These are phyloP conservation scores for Durotheca rogersii DNA, from an alignment of 495 filamentous ascomycete species.

Conservation along the genomic window DNA sequence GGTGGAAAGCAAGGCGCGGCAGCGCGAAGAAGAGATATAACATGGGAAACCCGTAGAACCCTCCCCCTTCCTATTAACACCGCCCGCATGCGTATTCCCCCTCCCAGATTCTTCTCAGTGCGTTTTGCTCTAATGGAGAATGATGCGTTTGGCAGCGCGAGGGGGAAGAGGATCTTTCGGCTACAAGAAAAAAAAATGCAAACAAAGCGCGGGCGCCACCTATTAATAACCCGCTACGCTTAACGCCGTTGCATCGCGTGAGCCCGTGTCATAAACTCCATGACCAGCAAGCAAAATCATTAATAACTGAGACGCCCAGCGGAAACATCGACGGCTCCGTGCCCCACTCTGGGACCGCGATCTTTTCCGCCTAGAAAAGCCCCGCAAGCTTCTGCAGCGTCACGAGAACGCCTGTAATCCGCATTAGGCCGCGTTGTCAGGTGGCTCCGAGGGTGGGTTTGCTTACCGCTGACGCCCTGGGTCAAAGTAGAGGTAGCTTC, in stretches of 20 bases:
- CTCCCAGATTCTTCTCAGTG: slow-evolving; percentile 11
- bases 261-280: slow-evolving; percentile 14
- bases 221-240: slow-evolving; percentile 12
- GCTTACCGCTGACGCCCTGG: slow-evolving; percentile 83
- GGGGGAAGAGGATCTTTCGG: slow-evolving; percentile 16
- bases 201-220: no score
- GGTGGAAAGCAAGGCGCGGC: not conserved
- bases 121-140: slow-evolving; percentile 7
- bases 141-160: not conserved
- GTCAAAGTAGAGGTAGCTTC: slow-evolving; percentile 83
- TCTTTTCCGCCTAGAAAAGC: slow-evolving; percentile 29
- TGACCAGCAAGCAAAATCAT: slow-evolving; percentile 1
- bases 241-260: slow-evolving; percentile 3
- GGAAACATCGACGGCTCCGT: slow-evolving; percentile 11
- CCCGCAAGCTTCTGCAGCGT: slow-evolving; percentile 49
- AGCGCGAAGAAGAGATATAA: not conserved
- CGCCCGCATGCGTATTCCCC: slow-evolving; percentile 24
- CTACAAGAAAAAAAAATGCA: slow-evolving; percentile 22
- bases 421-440: no score
- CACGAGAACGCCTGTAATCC: slow-evolving; percentile 45
- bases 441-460: no score
- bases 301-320: slow-evolving; percentile 1
- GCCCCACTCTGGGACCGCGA: no score
- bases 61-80: slow-evolving; percentile 12
- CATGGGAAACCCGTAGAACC: no score